phyloP scores from a whole-genome alignment of 371 early-diverging fungal species.

The Lichtheimia ornata region DNA sequence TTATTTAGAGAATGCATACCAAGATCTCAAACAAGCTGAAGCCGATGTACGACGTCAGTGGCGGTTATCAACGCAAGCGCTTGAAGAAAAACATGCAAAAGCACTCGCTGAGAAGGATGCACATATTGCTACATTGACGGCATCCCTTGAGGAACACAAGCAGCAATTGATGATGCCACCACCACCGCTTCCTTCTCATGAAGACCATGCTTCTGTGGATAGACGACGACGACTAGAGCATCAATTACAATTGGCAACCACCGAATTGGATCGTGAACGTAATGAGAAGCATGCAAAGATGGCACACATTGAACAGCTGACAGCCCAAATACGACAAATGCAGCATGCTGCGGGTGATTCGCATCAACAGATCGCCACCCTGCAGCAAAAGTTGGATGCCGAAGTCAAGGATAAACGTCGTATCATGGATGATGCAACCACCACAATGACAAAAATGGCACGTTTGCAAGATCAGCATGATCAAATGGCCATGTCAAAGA shows the following conservation, averaged over 20 bases:
- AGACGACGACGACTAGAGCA: slow-evolving; percentile 42
- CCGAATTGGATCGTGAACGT: slow-evolving; percentile 42
- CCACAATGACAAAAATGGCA: slow-evolving; percentile 24
- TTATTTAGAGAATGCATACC: slow-evolving; percentile 39
- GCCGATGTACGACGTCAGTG: slow-evolving; percentile 29
- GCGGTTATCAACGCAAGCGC: slow-evolving; percentile 21
- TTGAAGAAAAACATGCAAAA: slow-evolving; percentile 18
- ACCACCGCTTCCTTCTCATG: not conserved
- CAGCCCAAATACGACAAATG: slow-evolving; percentile 33
- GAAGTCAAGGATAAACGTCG: slow-evolving; percentile 31
- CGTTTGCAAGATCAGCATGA: slow-evolving; percentile 38
- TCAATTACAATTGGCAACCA: slow-evolving; percentile 41
- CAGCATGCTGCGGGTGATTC: slow-evolving; percentile 16
- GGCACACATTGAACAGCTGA: slow-evolving; percentile 31
- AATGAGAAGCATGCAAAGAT: slow-evolving; percentile 24
- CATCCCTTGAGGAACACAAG: not conserved
- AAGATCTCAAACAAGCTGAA: slow-evolving; percentile 28
- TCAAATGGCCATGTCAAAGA: slow-evolving; percentile 26
- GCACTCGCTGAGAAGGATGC: slow-evolving; percentile 18
- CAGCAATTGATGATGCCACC: no score
- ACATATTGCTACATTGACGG: not conserved
- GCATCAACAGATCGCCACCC: slow-evolving; percentile 17
- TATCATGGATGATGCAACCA: slow-evolving; percentile 33
- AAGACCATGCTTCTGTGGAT: not conserved
- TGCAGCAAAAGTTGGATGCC: slow-evolving; percentile 26